Evolutionary conservation across 2,329 filamentous ascomycete species (phyloP).

Genomic region (Xylaria sp.): DNA sequence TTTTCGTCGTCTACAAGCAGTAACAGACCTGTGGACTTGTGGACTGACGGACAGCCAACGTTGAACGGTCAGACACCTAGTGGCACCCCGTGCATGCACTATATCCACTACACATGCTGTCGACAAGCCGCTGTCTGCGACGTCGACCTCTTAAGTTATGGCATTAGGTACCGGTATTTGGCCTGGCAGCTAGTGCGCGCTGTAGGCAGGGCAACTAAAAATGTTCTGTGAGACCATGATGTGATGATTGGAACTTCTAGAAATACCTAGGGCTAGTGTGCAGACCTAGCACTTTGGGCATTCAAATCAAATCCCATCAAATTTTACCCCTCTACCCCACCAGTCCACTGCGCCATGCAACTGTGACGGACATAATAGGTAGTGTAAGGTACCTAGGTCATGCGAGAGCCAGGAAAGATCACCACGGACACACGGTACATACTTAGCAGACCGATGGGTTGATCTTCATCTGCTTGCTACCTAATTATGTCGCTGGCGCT

Average conservation of each 20-base stretch:
- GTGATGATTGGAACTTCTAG: slow-evolving; percentile 1
- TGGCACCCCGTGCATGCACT: too few relatives aligned
- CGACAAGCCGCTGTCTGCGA: not conserved
- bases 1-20: too few relatives aligned
- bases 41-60: too few relatives aligned
- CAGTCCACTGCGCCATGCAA: slow-evolving; percentile 11
- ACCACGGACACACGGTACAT: not conserved
- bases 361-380: slow-evolving; percentile 10
- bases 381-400: slow-evolving; percentile 5
- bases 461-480: not conserved
- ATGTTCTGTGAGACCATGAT: not conserved
- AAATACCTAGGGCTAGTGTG: not conserved
- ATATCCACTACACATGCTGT: too few relatives aligned
- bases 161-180: not conserved
- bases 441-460: not conserved
- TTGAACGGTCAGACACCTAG: too few relatives aligned
- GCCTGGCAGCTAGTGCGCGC: not conserved
- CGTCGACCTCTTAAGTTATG: not conserved
- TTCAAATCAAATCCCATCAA: not conserved
- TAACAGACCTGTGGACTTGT: too few relatives aligned
- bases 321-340: slow-evolving; percentile 10
- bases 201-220: not conserved
- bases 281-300: not conserved
- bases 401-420: slow-evolving; percentile 6
- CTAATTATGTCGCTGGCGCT: not conserved